Conservation (phyloP, 2,329 filamentous ascomycete genomes). For the Cryphonectria carpinicola region DNA sequence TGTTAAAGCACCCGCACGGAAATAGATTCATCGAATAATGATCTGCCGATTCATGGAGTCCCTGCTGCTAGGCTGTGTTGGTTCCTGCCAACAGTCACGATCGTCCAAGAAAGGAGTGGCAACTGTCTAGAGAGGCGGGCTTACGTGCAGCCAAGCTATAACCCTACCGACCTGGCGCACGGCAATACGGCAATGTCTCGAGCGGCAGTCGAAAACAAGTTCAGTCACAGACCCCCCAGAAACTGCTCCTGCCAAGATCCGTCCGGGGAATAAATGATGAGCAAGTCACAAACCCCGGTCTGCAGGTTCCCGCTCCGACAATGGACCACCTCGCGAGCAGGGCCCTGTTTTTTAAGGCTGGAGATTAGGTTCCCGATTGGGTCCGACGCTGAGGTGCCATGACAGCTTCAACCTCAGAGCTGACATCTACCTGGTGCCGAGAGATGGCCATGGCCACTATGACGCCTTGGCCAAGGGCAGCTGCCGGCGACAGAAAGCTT, state of each 20-base stretch:
- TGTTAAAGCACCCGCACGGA: neutral
- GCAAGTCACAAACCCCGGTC: neutral
- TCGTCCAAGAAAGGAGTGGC: neutral
- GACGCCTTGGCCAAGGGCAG: neutral
- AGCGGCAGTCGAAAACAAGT: constrained; percentile 18
- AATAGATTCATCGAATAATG: neutral
- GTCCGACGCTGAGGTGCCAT: neutral
- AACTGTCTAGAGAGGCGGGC: neutral
- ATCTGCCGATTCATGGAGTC: neutral
- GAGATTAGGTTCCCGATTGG: neutral
- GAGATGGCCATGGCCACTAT: neutral
- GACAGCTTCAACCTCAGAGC: constrained; percentile 14
- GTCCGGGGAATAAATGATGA: neutral
- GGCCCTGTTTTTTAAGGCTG: neutral
- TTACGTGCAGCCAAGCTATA: neutral
- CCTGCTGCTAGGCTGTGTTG: neutral
- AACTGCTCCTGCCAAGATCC: constrained; percentile 20
- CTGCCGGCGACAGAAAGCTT: neutral
- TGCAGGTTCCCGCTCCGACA: neutral
- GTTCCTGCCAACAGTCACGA: neutral
- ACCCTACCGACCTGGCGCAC: neutral
- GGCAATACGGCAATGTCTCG: neutral
- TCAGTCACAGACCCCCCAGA: constrained; percentile 20
- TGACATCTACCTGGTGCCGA: neutral
- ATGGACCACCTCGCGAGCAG: neutral